Conservation (phyloP, 352 stramenopile species). For the Globisporangium viniferum region DNA sequence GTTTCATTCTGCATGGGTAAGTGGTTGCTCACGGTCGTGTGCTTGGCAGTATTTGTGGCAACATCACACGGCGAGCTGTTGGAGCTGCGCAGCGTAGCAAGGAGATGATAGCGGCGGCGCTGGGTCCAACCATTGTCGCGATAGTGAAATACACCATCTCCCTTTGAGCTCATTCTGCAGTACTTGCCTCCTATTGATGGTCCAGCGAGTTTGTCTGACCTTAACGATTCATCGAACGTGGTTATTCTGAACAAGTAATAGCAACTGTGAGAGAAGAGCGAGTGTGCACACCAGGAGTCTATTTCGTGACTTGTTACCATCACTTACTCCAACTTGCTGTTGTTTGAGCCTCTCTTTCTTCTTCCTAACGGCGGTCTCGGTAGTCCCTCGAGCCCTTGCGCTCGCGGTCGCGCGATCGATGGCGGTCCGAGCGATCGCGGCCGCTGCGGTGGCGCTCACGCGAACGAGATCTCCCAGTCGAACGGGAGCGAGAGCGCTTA, state of each 20-base stretch:
- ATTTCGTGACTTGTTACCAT: conserved; percentile 6
- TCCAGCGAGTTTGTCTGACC: too few relatives aligned
- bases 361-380: conserved; percentile 33
- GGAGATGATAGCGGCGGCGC: background rate
- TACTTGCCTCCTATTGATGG: too few relatives aligned
- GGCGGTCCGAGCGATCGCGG: conserved; percentile 32
- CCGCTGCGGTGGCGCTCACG: conserved; percentile 24
- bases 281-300: conserved; percentile 7
- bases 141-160: background rate
- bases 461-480: conserved; percentile 26
- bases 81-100: background rate
- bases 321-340: conserved; percentile 1
- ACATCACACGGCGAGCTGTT: background rate
- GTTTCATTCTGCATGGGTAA: background rate
- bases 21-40: background rate
- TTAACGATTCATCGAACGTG: background rate
- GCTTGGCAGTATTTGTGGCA: background rate
- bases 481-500: conserved; percentile 33
- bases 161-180: background rate
- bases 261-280: background rate
- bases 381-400: conserved; percentile 50
- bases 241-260: background rate
- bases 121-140: background rate
- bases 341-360: background rate
- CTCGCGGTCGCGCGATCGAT: conserved; percentile 33